phyloP scores from a whole-genome alignment of 148 eudicot genomes.

The Arbutus unedo region DNA sequence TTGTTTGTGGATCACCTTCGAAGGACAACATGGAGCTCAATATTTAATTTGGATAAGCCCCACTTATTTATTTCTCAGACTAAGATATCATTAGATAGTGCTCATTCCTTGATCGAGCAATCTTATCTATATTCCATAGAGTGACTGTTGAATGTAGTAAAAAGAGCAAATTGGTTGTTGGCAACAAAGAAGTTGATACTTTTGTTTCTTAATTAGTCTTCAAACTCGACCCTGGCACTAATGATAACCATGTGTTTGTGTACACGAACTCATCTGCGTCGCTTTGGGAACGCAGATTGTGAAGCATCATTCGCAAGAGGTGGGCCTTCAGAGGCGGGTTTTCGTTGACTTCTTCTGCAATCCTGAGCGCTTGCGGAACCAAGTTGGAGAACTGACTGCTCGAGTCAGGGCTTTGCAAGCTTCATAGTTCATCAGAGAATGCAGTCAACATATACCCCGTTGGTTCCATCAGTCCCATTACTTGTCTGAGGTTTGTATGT shows the following conservation, averaged over 20 bases:
- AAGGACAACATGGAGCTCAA: not conserved
- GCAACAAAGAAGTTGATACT: not conserved
- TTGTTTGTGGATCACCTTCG: not conserved
- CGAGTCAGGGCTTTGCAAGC: slow-evolving; percentile 77
- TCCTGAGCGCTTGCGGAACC: slow-evolving; percentile 79
- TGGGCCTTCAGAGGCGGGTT: slow-evolving; percentile 80
- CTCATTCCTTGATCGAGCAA: not conserved
- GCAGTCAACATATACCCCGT: not conserved
- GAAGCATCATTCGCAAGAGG: slow-evolving; percentile 80
- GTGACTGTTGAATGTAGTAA: too few relatives aligned
- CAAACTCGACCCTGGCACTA: not conserved
- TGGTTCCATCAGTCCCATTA: not conserved
- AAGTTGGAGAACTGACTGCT: slow-evolving; percentile 74
- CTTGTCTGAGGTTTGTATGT: not conserved
- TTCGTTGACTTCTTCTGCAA: slow-evolving; percentile 92
- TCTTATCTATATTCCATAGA: not conserved
- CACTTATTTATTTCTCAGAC: not conserved
- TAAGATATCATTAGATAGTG: not conserved
- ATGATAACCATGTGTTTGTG: not conserved
- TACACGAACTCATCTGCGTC: not conserved
- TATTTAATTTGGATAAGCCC: not conserved
- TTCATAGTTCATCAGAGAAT: slow-evolving; percentile 25
- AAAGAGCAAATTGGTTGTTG: not conserved
- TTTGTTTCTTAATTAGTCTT: not conserved
- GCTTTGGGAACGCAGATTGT: slow-evolving; percentile 47